Base-by-base conservation (phyloP, 108 stramenopile species). In the Skeletonema potamos region DNA sequence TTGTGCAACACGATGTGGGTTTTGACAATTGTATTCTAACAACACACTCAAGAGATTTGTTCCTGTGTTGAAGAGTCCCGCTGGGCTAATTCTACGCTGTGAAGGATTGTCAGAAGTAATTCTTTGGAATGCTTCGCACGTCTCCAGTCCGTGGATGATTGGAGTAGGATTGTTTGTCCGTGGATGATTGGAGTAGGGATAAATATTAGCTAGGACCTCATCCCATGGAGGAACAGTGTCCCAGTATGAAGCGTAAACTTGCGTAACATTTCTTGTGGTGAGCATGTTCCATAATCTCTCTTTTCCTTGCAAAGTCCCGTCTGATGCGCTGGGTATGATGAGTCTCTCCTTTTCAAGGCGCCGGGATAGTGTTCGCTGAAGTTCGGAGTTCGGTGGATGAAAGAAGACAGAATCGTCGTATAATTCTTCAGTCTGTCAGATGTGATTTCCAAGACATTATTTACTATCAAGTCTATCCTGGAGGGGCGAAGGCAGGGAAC, bases 11-110 rank as follows among this genome's bases (percentile, higher is more conserved):
- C 73, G 69, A 72, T 78, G 69, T 0, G 76, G 84, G 54, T 76
- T 76, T n/a, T 68, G 55, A 64, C 92, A 96, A 75, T 93, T 93
- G 37, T 66, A 63, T 18, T 84, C 66, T 10, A 93, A 34, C 27
- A 91, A 51, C 10, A 85, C 76, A n/a, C 64, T 65, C 17, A 96
- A 54, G 9, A 91, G 64, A 62, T 96, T 96, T 55, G 95, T 96
- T 4, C 95, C 95, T 1, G 95, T 91, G 65, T 92, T 92, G 81
- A 96, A 96, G 30, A 93, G 54, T 11, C 93, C 92, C 0, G 87
- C 87, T 0, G 76, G 81, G 5, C 72, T 76, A n/a, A 77, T 66
- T 2, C 76, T 65, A 28, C 77, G 65, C 36, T 81, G 56, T n/a
- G 64, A 62, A 29, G 80, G 80, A 39, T 71, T 66, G 27, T 70